Evolutionary conservation across 2,329 filamentous ascomycete genomes (phyloP), one percentile per base, ranked within the genome.

Genomic region (Ascochyta clinopodiicola): DNA sequence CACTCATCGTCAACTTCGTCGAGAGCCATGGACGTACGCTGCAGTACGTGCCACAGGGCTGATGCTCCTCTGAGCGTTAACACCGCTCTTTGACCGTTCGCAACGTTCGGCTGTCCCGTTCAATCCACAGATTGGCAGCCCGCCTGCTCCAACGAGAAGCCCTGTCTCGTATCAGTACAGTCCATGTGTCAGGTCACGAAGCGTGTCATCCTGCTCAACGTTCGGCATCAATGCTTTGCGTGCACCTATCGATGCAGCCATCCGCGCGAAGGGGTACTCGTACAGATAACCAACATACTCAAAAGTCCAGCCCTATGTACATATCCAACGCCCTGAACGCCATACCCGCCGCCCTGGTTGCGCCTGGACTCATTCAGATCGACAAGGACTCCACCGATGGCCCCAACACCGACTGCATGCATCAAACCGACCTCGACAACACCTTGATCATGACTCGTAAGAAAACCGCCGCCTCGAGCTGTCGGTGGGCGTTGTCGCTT

Each of bases 381-480:
- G 21, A 40, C 35, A 45, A 17, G 13, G 32, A 32, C 39, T 31
- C 34, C 39, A 55, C 51, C 32, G 2, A 44, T 27, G 38, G 34
- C 44, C 27, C 34, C 39, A 43, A 35, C 42, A 27, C 39, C 38
- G 44, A 49, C 37, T 15, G 38, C 51, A n/a, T 17, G 21, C 37
- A 50, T 31, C 31, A 22, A 8, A 13, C 10, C 27, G 31, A 44
- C 17, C 1, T 17, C 25, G n/a, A 25, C 34, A 32, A n/a, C 35
- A 19, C 8, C 10, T 17, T 27, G 31, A 35, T 74, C 66, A 74
- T 72, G 62, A 68, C 62, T 75, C 73, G 65, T 75, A 75, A 46
- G 74, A 76, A 54, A 76, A 76, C 7, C 74, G 68, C 62, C 72
- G 70, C 46, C 73, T 61, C 31, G 46, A 51, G 31, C 62, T 65